Base-by-base conservation (phyloP, 305 asterid species). In the Fraxinus angustifolia region DNA sequence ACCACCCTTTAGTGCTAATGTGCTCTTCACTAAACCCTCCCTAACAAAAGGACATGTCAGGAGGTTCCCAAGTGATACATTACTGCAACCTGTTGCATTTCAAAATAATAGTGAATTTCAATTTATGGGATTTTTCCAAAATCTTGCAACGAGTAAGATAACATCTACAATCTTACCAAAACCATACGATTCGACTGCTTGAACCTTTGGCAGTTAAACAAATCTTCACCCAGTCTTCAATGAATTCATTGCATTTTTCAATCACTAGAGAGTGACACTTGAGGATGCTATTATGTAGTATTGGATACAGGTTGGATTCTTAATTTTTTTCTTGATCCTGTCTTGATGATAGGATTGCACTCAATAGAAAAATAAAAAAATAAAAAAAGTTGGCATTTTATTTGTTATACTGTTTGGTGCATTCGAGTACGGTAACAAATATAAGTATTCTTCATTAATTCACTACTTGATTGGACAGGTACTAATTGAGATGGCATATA, bases 11-110 rank as follows among this genome's bases (percentile, higher is more conserved):
- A 96, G 71, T 1, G 93, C 88, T 2, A 96, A 91, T 0, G 95
- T 95, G 76, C 85, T 87, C 73, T 96, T 96, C 92, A 89, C 95
- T 88, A 94, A 82, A 14, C 95, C 98, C 0, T 89, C 91, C 53
- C 97, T 86, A 36, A 96, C 98, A 82, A 96, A 94, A 5, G 97
- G 99, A 35, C 93, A 94, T 1, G 97, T 83, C n/a, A 94, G 87
- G 83, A 96, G 83, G 90, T 94, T 94, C 31, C 97, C 97, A 8
- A 93, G 90, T 6, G 98, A 93, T 12, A 94, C 94, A 81, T 96
- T 94, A 96, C 99, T 0, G 99, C 93, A 67, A 89, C 97, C 98
- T 94, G 93, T 79, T 84, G 3, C 73, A 84, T 36, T 80, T 53
- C n/a, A 11, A 12, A 45, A 45, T 45, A 45, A 12, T 1, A 45